Conservation (phyloP, 2,329 filamentous ascomycete species). For the Phaeosphaeriaceae sp. region DNA sequence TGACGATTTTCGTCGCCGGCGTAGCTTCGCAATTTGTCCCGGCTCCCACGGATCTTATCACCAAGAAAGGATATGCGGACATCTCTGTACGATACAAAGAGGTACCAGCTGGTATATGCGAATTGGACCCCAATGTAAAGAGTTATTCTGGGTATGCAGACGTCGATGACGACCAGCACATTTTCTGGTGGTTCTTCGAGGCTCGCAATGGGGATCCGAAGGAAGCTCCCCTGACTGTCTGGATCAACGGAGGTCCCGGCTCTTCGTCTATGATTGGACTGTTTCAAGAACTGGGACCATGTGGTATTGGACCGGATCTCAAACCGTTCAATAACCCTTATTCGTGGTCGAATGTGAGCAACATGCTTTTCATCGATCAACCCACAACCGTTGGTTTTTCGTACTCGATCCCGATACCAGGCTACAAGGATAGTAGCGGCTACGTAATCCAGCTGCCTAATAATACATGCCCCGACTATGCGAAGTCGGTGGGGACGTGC, state of each 20-base stretch:
- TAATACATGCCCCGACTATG: constrained; percentile 59
- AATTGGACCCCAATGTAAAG: constrained; percentile 62
- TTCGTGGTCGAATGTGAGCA: constrained; percentile 68
- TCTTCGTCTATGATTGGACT: constrained; percentile 64
- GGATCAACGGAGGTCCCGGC: constrained; percentile 65
- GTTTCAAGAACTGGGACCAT: constrained; percentile 61
- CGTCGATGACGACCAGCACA: constrained; percentile 58
- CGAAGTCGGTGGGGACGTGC: constrained; percentile 51
- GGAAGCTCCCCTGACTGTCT: constrained; percentile 64
- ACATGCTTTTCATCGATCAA: constrained; percentile 75
- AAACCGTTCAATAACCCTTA: constrained; percentile 65
- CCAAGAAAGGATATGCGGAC: constrained; percentile 53
- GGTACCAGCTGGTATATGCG: constrained; percentile 61
- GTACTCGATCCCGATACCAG: constrained; percentile 56
- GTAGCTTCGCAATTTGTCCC: constrained; percentile 52
- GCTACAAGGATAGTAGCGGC: constrained; percentile 42
- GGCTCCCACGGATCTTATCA: constrained; percentile 53
- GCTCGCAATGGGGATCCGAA: constrained; percentile 57
- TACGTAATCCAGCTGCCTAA: constrained; percentile 55
- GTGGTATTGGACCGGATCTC: constrained; percentile 54
- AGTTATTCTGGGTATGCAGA: constrained; percentile 64
- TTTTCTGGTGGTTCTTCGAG: constrained; percentile 65
- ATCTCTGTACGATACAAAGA: constrained; percentile 65
- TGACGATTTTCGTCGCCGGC: constrained; percentile 26
- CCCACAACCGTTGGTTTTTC: constrained; percentile 66